Evolutionary conservation across 2,329 filamentous ascomycete species (phyloP).

Genomic region (Aotearoamyces nothofagi): DNA sequence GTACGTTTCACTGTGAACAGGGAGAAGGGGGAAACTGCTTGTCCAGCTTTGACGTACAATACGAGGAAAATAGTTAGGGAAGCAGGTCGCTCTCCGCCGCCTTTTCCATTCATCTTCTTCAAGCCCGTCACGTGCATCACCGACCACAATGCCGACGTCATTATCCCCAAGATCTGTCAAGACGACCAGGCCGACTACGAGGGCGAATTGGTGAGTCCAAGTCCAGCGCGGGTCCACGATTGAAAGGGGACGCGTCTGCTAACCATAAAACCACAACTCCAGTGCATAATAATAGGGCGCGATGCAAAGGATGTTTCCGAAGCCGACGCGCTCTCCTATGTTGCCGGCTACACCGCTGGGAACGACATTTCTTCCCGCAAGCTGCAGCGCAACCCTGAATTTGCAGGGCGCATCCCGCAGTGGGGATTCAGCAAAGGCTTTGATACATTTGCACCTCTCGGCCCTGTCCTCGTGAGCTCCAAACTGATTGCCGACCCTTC

Average conservation of each 20-base stretch:
- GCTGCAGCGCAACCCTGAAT: constrained; percentile 22
- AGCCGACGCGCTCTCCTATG: constrained; percentile 21
- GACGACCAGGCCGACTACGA: constrained; percentile 19
- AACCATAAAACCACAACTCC: constrained; percentile 1
- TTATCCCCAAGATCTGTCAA: constrained; percentile 32
- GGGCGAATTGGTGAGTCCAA: constrained; percentile 7
- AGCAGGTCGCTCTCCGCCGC: constrained; percentile 31
- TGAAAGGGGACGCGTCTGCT: background rate
- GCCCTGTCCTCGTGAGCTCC: constrained; percentile 23
- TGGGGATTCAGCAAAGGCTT: constrained; percentile 28
- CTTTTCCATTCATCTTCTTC: constrained; percentile 33
- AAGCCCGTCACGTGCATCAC: constrained; percentile 27
- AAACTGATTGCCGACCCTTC: constrained; percentile 4
- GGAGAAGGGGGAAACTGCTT: no score
- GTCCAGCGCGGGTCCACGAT: no score
- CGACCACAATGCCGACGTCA: constrained; percentile 22
- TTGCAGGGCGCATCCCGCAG: constrained; percentile 26
- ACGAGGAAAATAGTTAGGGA: constrained; percentile 36
- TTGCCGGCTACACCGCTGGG: constrained; percentile 25
- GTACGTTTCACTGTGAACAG: no score
- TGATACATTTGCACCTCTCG: constrained; percentile 26
- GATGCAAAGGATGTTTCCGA: constrained; percentile 24
- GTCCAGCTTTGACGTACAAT: no score
- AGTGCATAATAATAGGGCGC: constrained; percentile 23
- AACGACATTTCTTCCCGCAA: constrained; percentile 27